Evolutionary conservation across 2,329 filamentous ascomycete species (phyloP), one percentile per base, ranked within the genome.

Genomic region (Penicillium fuscoglaucum): DNA sequence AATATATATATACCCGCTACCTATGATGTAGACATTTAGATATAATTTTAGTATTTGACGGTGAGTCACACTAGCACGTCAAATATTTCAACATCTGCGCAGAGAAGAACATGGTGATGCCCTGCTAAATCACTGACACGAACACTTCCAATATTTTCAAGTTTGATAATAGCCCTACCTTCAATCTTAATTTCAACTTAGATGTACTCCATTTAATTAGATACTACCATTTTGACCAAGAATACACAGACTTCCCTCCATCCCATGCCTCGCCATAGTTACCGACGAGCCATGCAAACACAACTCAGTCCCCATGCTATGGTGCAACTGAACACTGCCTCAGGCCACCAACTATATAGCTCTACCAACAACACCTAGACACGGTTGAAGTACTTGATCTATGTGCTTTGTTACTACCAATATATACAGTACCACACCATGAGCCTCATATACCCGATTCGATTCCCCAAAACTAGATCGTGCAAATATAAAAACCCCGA

Each of bases 391-490:
- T 35, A 17, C 15, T 48, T 13, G 3, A 37, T 5, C 1, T 17
- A 37, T 12, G 3, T 13, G 31, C 15, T 8, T 6, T 17, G 7
- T 21, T 24, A n/a, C 29, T 3, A 33, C 1, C 15, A 26, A 3
- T 17, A 17, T 19, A 0, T 33, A 48, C 6, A 24, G 21, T n/a
- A 26, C 5, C 15, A 26, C 3, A 0, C 13, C 5, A 0, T 7
- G 13, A 4, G 3, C 5, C 4, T n/a, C 46, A 13, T 26, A 35
- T 3, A 0, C 31, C 5, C 8, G 6, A 26, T 4, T n/a, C 1
- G 1, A 26, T n/a, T 4, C 8, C 15, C 1, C 8, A 3, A 13
- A 47, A 24, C 1, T 6, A 6, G 19, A 33, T 4, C 1, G 13
- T 15, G 13, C 13, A 33, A 33, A 33, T 35, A 1, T 8, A 4